Evolutionary conservation across 139 green algal genomes (phyloP).

Genomic region (Micractinium sp.): DNA sequence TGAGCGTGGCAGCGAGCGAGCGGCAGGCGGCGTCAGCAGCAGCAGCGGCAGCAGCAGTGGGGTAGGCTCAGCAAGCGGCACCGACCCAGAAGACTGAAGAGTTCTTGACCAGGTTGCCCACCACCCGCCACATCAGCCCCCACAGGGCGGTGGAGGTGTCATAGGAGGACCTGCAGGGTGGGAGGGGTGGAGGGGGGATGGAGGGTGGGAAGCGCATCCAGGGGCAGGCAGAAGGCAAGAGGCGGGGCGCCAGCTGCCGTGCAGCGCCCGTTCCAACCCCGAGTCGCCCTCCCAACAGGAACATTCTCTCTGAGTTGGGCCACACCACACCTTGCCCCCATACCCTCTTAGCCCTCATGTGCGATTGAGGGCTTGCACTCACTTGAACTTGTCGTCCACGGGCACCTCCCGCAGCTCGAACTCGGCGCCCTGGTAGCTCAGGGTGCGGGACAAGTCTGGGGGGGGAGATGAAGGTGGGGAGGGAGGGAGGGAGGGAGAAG

Average conservation of each 20-base stretch:
- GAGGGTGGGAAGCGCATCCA: background rate
- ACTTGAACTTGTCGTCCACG: constrained; percentile 62
- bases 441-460: constrained; percentile 76
- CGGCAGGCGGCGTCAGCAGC: too few species aligned
- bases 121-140: background rate
- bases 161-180: background rate
- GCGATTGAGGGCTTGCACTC: background rate
- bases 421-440: constrained; percentile 67
- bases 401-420: constrained; percentile 73
- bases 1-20: too few species aligned
- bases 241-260: too few species aligned
- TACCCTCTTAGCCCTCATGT: background rate
- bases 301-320: too few species aligned
- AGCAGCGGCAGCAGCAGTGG: too few species aligned
- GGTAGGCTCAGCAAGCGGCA: background rate
- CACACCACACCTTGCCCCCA: too few species aligned
- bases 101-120: background rate
- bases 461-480: background rate
- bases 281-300: too few species aligned
- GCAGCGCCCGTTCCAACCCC: too few species aligned
- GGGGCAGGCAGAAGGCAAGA: background rate
- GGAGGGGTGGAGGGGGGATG: background rate
- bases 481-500: background rate
- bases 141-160: background rate
- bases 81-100: background rate